Base-by-base conservation (phyloP, 148 eudicot species). In the Vaccinium vitisidaea region DNA sequence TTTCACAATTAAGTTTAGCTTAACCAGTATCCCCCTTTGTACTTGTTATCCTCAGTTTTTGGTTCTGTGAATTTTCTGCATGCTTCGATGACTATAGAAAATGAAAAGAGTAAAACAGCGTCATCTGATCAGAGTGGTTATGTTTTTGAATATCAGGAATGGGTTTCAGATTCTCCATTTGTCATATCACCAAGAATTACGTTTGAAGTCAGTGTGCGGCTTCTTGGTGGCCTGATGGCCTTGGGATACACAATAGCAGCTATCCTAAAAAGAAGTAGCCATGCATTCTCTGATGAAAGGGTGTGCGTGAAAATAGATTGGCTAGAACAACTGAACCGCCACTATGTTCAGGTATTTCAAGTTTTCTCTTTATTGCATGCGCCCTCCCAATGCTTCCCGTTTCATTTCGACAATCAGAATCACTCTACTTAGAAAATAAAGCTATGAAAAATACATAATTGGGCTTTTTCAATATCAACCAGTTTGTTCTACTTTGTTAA, bases 171-270 rank as follows among this genome's bases (percentile, higher is more conserved):
- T 88, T 84, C 88, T 90, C 99, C 99, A 49, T 96, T 96, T 89
- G 93, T 96, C 84, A 96, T 96, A 92, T 96, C 99, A 56, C 99
- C 99, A 36, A 91, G 99, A 90, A 96, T 96, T 86, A 94, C 97
- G 32, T 96, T 96, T 88, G 99, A 96, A 92, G 99, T 94, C 23
- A 96, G 98, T 69, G 99, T 96, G 63, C 91, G 98, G 85, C 99
- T 96, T 87, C 98, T 96, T 84, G 99, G 99, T 86, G 99, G 99
- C 77, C 88, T 96, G 67, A 96, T 96, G 99, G 99, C 98, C 23
- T 88, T 96, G 89, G 99, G 99, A 77, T 96, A 96, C 87, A 96
- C 99, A 30, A 96, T 96, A 85, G 99, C 99, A 48, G 90, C 99
- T 80, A 94, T 96, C 77, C 86, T 96, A 82, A 96, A 94, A 90